Evolutionary conservation across 2,329 filamentous ascomycete genomes (phyloP), one percentile per base, ranked within the genome.

Genomic region (Alternaria longipes): DNA sequence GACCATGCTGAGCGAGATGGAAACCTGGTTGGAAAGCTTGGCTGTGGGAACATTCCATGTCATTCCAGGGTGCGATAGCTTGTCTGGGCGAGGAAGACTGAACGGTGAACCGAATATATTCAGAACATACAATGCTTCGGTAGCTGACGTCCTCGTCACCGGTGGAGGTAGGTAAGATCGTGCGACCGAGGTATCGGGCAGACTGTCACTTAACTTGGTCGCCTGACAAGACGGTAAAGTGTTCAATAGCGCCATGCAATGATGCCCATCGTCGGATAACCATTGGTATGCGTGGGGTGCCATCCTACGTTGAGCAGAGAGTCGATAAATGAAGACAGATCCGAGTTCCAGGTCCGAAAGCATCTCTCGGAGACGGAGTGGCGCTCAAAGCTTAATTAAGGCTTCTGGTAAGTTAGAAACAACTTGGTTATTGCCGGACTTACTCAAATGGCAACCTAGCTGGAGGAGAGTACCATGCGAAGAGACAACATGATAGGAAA

Each of bases 201-300:
- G 26, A 4, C 26, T 28, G 26, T n/a, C n/a, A 26, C 4, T 26
- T 11, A 34, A 22, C n/a, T n/a, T 32, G 56, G 42, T 65, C 63
- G 62, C 30, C 55, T 60, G 64, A 58, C 38, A 36, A 60, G 52
- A 54, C 24, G 32, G 60, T 67, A 66, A 50, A 62, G 56, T 60
- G 47, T 34, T 63, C 67, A 55, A 66, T 70, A 71, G 65, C 56
- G 57, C 36, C 44, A 66, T 71, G 65, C 69, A 72, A 41, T 65
- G 63, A 59, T 71, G 64, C 68, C 69, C 64, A 63, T 45, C 34
- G 52, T 59, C 36, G 45, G 51, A 58, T 57, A 40, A 59, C 26
- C n/a, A 36, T 14, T 41, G n/a, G 5, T 30, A 20, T n/a, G 14
- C 54, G 36, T 42, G 32, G 40, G 32, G 20, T 22, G 42, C 22